A percentile compares a stretch with the other conserved stretches of the same genome.
phyloP scores from a whole-genome alignment of 2,329 filamentous ascomycete genomes.

The Aureobasidium sp. region DNA sequence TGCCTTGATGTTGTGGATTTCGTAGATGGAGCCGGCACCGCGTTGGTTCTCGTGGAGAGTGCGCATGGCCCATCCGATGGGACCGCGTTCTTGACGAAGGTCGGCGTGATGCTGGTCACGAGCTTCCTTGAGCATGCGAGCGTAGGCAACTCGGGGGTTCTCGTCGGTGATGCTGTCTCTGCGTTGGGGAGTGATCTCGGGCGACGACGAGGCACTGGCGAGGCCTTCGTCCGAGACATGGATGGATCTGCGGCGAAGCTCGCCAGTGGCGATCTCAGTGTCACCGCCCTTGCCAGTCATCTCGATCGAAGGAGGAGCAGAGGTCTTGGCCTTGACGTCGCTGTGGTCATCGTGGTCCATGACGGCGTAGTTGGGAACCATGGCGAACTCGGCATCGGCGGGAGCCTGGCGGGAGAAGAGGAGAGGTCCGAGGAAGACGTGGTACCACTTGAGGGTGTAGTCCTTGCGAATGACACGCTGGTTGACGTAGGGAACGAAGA shows the following conservation, averaged over 20 bases:
- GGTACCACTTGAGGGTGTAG: slow-evolving; percentile 24
- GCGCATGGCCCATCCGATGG: slow-evolving; percentile 78
- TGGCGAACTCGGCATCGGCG: slow-evolving; percentile 43
- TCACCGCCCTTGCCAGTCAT: not conserved
- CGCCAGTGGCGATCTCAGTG: not conserved
- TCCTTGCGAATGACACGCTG: slow-evolving; percentile 26
- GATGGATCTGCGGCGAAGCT: slow-evolving; percentile 1
- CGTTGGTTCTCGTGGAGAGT: slow-evolving; percentile 64
- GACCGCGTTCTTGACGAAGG: slow-evolving; percentile 47
- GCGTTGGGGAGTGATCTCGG: not conserved
- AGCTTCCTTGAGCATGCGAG: not conserved
- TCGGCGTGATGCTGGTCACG: slow-evolving; percentile 48
- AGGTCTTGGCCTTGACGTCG: slow-evolving; percentile 25
- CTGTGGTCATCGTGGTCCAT: slow-evolving; percentile 56
- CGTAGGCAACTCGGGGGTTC: not conserved
- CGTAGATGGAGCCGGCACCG: slow-evolving; percentile 64
- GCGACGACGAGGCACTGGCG: not conserved
- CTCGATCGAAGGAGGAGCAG: not conserved
- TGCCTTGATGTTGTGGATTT: slow-evolving; percentile 59
- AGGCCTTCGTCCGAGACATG: not conserved
- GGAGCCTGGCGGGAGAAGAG: slow-evolving; percentile 45
- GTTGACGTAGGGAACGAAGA: slow-evolving; percentile 30
- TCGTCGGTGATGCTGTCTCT: not conserved
- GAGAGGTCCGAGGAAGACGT: slow-evolving; percentile 27
- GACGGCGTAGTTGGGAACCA: slow-evolving; percentile 68